Conservation (phyloP, 148 eudicot genomes). For the Fagopyrum tataricum region DNA sequence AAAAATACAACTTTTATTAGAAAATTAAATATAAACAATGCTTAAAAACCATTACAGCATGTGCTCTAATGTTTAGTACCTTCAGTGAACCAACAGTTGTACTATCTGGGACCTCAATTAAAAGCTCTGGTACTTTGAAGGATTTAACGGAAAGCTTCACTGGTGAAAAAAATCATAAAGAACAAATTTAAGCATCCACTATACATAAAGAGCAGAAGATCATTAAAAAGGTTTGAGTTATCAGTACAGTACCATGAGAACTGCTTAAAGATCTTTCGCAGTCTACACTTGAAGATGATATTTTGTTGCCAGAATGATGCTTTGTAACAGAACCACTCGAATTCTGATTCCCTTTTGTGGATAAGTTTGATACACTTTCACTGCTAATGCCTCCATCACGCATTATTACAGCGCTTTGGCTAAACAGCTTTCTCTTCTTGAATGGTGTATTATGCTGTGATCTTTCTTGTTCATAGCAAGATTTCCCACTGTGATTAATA, state of each 20-base stretch:
- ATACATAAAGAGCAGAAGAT: not conserved
- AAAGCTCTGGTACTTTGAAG: constrained; percentile 89
- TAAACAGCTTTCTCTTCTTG: constrained; percentile 66
- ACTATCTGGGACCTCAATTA: constrained; percentile 84
- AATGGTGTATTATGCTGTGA: constrained; percentile 47
- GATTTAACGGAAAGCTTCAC: constrained; percentile 91
- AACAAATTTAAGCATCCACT: constrained; percentile 20
- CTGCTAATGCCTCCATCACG: constrained; percentile 65
- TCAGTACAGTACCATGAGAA: constrained; percentile 41
- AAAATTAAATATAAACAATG: no score
- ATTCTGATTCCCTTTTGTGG: constrained; percentile 41
- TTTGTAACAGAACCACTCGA: constrained; percentile 33
- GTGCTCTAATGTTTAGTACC: constrained; percentile 54
- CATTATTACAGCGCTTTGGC: constrained; percentile 36
- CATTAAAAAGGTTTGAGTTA: not conserved
- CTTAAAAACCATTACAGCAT: no score
- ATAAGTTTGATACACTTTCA: constrained; percentile 76
- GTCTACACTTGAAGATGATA: constrained; percentile 34
- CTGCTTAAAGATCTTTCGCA: constrained; percentile 41
- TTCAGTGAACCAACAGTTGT: constrained; percentile 87
- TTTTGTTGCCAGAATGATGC: constrained; percentile 41
- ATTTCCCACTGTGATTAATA: constrained; percentile 40
- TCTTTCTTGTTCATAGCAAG: constrained; percentile 38
- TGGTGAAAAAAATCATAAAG: constrained; percentile 25
- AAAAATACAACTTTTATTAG: no score